Percentiles rank a stretch among this genome's conserved stretches.
Evolutionary conservation across 73 alveolate species (phyloP).

Genomic region (Paramecium primaurelia): DNA sequence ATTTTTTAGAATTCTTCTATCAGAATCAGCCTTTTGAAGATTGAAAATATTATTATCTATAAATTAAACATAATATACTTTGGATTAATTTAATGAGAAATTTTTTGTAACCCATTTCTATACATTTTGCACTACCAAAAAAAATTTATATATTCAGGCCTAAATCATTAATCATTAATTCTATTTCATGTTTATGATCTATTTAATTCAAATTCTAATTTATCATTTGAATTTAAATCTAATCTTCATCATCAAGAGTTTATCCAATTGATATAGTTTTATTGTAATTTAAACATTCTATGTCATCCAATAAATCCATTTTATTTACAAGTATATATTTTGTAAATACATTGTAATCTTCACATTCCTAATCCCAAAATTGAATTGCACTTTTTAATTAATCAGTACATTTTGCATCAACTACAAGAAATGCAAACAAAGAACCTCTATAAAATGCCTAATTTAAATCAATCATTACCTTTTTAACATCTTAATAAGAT

Average conservation of each 20-base stretch:
- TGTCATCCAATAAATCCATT: neutral
- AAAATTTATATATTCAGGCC: neutral
- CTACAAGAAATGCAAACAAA: neutral
- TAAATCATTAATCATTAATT: neutral
- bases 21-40: neutral
- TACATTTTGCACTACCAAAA: neutral
- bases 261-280: neutral
- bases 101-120: neutral
- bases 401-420: neutral
- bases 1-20: neutral
- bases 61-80: neutral
- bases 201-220: neutral
- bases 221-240: neutral
- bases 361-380: neutral
- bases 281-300: neutral
- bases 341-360: neutral
- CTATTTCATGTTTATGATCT: neutral
- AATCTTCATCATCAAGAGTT: neutral
- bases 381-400: neutral
- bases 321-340: neutral
- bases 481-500: constrained; percentile 9
- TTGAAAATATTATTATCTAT: neutral
- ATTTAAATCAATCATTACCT: neutral
- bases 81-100: neutral
- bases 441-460: constrained; percentile 3